Evolutionary conservation across 495 filamentous ascomycete species (phyloP).

Genomic region (Aspergillus taichungensis): DNA sequence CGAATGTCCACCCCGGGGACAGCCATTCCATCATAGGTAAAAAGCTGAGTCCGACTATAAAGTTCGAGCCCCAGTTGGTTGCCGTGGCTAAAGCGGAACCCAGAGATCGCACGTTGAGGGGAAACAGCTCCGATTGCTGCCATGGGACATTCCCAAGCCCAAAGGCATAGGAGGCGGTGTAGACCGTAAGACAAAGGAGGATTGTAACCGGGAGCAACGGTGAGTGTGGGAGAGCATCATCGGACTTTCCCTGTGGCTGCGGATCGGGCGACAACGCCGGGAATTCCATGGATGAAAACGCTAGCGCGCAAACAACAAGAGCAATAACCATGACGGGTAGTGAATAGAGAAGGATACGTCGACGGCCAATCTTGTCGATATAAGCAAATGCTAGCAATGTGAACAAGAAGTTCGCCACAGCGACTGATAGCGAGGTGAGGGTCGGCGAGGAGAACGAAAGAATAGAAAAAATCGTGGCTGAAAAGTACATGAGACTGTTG

Average conservation of each 20-base stretch:
- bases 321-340: slow-evolving; percentile 75
- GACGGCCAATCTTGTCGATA: slow-evolving; percentile 75
- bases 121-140: slow-evolving; percentile 89
- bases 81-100: slow-evolving; percentile 78
- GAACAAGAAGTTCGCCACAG: slow-evolving; percentile 73
- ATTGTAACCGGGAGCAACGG: slow-evolving; percentile 41
- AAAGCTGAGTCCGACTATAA: slow-evolving; percentile 80
- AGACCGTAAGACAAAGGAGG: slow-evolving; percentile 64
- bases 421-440: slow-evolving; percentile 70
- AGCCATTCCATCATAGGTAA: slow-evolving; percentile 75
- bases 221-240: slow-evolving; percentile 2
- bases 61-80: slow-evolving; percentile 85
- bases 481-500: slow-evolving; percentile 94
- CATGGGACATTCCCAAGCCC: slow-evolving; percentile 91
- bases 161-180: slow-evolving; percentile 75
- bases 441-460: slow-evolving; percentile 75
- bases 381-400: slow-evolving; percentile 66
- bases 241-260: background rate
- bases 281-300: slow-evolving; percentile 51
- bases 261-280: slow-evolving; percentile 15
- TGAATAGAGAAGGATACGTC: slow-evolving; percentile 74
- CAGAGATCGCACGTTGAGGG: slow-evolving; percentile 69
- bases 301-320: slow-evolving; percentile 54
- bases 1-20: slow-evolving; percentile 70
- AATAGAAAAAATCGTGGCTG: slow-evolving; percentile 77